phyloP scores from a whole-genome alignment of 805 yeast species.

The Jamesozyma jinghongensis region DNA sequence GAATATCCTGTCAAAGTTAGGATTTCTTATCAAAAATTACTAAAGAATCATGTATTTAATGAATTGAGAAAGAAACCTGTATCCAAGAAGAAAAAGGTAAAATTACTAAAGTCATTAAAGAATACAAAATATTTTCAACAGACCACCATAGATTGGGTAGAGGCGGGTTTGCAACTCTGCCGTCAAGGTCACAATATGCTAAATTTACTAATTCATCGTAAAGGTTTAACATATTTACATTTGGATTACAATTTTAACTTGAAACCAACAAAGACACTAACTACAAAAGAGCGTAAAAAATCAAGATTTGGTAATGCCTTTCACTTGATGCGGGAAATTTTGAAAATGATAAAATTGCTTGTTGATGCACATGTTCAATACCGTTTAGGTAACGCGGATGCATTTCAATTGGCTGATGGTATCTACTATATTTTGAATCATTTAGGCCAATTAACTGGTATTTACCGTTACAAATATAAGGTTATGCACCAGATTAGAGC shows the following conservation, averaged over 20 bases:
- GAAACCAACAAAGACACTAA: slow-evolving; percentile 91
- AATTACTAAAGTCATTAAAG: slow-evolving; percentile 55
- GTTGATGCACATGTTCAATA: slow-evolving; percentile 93
- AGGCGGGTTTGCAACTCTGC: slow-evolving; percentile 91
- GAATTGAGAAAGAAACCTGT: slow-evolving; percentile 45
- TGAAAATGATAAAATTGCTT: slow-evolving; percentile 71
- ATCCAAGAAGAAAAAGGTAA: slow-evolving; percentile 41
- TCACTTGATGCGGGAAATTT: slow-evolving; percentile 82
- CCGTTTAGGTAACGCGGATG: slow-evolving; percentile 82
- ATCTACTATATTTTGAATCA: slow-evolving; percentile 84
- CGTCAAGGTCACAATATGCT: slow-evolving; percentile 92
- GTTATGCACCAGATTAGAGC: slow-evolving; percentile 98
- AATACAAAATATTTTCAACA: slow-evolving; percentile 83
- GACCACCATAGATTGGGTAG: slow-evolving; percentile 95
- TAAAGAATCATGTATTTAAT: slow-evolving; percentile 66
- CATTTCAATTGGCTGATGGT: slow-evolving; percentile 93
- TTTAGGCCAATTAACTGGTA: slow-evolving; percentile 92
- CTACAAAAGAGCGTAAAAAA: slow-evolving; percentile 92
- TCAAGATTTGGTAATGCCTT: slow-evolving; percentile 96
- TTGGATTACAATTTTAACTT: slow-evolving; percentile 91
- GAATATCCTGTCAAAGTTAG: slow-evolving; percentile 67
- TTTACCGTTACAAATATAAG: slow-evolving; percentile 90
- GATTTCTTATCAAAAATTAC: slow-evolving; percentile 80
- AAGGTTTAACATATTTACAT: slow-evolving; percentile 86
- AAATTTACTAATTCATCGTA: slow-evolving; percentile 77